Conservation (phyloP, 2,329 filamentous ascomycete species). For the Geoglossum cookeanum region DNA sequence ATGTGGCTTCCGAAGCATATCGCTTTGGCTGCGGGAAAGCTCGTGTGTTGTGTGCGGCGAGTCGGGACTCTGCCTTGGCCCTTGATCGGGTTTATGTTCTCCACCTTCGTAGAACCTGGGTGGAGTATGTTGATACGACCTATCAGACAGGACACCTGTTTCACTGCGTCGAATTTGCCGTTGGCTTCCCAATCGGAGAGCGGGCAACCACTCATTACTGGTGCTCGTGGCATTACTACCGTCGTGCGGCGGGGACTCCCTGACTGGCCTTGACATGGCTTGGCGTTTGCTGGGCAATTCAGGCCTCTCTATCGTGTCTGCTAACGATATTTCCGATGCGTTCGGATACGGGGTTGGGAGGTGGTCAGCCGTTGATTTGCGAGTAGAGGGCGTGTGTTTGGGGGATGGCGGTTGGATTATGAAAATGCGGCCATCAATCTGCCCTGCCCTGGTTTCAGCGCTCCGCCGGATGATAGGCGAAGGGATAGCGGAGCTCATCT, state of each 20-base stretch:
- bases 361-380: not conserved
- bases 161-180: not conserved
- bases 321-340: not conserved
- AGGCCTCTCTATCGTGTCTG: not conserved
- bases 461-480: not conserved
- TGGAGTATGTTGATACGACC: not conserved
- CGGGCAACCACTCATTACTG: not conserved
- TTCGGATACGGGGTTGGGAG: not conserved
- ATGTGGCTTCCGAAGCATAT: not conserved
- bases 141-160: not conserved
- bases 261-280: not conserved
- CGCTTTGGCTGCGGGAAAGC: not conserved
- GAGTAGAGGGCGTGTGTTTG: not conserved
- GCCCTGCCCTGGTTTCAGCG: not conserved
- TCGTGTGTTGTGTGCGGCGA: not conserved
- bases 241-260: no score
- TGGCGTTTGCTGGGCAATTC: not conserved
- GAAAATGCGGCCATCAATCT: not conserved
- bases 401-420: not conserved
- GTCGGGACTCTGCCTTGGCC: not conserved
- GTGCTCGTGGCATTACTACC: not conserved
- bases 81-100: not conserved
- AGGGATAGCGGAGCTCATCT: not conserved
- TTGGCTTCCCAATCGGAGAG: not conserved
- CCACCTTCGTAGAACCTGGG: not conserved